phyloP scores from a whole-genome alignment of 257 asterid genomes.

The Scutellaria minor region DNA sequence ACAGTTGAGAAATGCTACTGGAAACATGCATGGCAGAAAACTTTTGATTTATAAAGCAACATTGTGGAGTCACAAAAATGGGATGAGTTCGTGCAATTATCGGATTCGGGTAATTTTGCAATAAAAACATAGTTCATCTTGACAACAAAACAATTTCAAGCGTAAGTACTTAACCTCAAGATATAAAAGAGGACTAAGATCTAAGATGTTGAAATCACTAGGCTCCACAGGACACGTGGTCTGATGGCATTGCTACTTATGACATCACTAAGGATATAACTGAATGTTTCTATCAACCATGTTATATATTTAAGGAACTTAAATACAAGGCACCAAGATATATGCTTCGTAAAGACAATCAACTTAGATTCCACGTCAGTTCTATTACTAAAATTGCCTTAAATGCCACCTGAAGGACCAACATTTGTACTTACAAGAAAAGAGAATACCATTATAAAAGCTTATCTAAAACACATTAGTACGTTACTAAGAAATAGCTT shows the following conservation, averaged over 20 bases:
- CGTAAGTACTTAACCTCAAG: background rate
- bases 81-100: background rate
- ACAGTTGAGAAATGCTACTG: background rate
- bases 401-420: background rate
- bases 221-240: background rate
- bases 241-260: background rate
- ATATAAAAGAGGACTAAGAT: background rate
- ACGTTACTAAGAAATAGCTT: background rate
- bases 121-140: conserved; percentile 4
- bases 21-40: background rate
- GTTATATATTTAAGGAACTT: background rate
- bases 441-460: background rate
- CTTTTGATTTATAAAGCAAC: background rate
- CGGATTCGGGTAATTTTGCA: background rate
- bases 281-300: background rate
- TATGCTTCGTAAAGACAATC: background rate
- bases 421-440: background rate
- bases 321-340: background rate
- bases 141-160: background rate
- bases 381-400: background rate
- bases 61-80: background rate
- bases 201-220: background rate
- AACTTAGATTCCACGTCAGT: background rate
- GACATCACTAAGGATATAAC: background rate
- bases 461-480: background rate